These are phyloP conservation scores for Ganoderma multipileum DNA, from an alignment of 1,284 basidiomycete genomes.

Conservation along the genomic window DNA sequence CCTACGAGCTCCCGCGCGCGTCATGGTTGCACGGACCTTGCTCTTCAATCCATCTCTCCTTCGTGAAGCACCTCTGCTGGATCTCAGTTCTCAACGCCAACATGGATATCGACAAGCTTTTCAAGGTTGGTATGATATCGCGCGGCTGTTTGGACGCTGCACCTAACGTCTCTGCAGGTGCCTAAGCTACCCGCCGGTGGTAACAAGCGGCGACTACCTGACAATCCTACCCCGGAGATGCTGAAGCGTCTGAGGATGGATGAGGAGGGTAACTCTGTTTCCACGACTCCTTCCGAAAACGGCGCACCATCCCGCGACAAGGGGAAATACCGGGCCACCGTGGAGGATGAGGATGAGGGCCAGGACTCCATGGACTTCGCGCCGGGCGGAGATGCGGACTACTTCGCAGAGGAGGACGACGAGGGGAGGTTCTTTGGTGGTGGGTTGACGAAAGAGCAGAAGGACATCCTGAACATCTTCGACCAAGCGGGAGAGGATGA, in stretches of 20 bases:
- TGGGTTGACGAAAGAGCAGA: slow-evolving; percentile 89
- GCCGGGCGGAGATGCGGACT: slow-evolving; percentile 86
- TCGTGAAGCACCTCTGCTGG: not conserved
- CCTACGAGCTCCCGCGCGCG: not conserved
- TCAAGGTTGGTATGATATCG: slow-evolving; percentile 63
- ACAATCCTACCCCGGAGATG: slow-evolving; percentile 82
- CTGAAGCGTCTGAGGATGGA: slow-evolving; percentile 80
- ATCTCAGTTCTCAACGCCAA: not conserved
- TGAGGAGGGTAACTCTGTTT: not conserved
- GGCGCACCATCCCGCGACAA: slow-evolving; percentile 28
- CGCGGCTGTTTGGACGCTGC: not conserved
- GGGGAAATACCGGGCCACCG: slow-evolving; percentile 53
- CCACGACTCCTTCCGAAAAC: not conserved
- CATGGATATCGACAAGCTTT: slow-evolving; percentile 84
- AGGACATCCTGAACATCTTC: slow-evolving; percentile 90
- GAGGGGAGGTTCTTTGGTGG: slow-evolving; percentile 95
- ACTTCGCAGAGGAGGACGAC: slow-evolving; percentile 89
- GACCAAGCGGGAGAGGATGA: slow-evolving; percentile 73
- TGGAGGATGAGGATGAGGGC: slow-evolving; percentile 62
- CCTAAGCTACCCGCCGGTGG: slow-evolving; percentile 71
- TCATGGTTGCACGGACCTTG: not conserved
- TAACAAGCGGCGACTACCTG: slow-evolving; percentile 83
- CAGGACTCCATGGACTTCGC: slow-evolving; percentile 66
- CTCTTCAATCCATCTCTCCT: not conserved
- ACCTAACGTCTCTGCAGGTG: slow-evolving; percentile 49